Percentiles rank a stretch among this genome's conserved stretches.
phyloP scores from a whole-genome alignment of 768 basidiomycete genomes.

The Mycena latifolia region DNA sequence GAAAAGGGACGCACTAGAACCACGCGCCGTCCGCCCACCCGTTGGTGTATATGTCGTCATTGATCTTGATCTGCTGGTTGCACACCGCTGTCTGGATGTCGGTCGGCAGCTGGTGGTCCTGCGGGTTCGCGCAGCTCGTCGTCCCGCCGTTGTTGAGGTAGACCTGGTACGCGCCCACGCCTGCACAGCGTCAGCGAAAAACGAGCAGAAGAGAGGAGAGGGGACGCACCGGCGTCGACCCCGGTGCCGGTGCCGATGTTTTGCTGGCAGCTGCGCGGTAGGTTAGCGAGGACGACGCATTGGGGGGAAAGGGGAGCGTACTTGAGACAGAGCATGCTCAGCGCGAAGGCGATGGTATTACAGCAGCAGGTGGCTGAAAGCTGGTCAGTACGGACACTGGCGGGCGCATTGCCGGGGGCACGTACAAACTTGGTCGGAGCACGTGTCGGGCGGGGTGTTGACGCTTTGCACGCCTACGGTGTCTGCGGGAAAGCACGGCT shows the following conservation, averaged over 20 bases:
- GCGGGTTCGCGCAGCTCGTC: slow-evolving; percentile 9
- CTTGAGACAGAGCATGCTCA: slow-evolving; percentile 44
- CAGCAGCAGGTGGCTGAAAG: slow-evolving; percentile 35
- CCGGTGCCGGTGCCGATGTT: slow-evolving; percentile 24
- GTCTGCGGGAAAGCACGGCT: slow-evolving; percentile 19
- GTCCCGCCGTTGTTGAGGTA: slow-evolving; percentile 29
- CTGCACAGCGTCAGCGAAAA: not conserved
- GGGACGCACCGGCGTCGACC: slow-evolving; percentile 23
- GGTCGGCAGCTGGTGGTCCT: slow-evolving; percentile 22
- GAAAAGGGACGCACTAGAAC: slow-evolving; percentile 30
- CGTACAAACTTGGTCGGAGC: slow-evolving; percentile 39
- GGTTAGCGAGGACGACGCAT: too few species aligned
- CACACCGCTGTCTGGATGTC: slow-evolving; percentile 39
- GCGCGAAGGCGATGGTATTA: slow-evolving; percentile 38
- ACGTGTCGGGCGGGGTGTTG: slow-evolving; percentile 41
- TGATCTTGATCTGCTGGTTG: slow-evolving; percentile 37
- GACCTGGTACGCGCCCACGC: slow-evolving; percentile 33
- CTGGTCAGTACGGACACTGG: not conserved
- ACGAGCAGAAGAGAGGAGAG: not conserved
- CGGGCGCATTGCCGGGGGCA: not conserved
- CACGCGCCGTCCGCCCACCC: slow-evolving; percentile 34
- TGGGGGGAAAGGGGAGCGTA: slow-evolving; percentile 16
- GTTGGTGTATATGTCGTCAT: slow-evolving; percentile 34
- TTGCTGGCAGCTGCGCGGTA: slow-evolving; percentile 36
- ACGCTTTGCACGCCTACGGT: slow-evolving; percentile 19